Conservation (phyloP, 805 yeast species). For the Hagleromyces aurorensis region DNA sequence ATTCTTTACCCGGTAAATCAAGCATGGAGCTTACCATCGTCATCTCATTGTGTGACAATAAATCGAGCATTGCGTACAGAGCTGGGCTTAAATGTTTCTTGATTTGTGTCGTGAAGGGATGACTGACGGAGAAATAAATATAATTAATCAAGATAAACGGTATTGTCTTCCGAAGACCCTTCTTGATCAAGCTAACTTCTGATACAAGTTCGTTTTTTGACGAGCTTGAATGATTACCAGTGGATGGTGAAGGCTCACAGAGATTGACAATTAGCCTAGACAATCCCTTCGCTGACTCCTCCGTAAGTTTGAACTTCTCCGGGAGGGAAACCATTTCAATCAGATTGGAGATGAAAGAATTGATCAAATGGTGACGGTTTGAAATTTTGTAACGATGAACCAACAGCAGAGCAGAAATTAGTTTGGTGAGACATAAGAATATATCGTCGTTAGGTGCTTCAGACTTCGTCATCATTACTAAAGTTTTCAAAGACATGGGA, state of each 20-base stretch:
- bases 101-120: conserved; percentile 39
- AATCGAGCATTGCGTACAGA: conserved; percentile 57
- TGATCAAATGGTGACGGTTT: conserved; percentile 64
- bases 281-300: conserved; percentile 39
- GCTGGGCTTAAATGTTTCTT: conserved; percentile 47
- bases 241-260: conserved; percentile 55
- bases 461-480: conserved; percentile 1
- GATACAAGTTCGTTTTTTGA: conserved; percentile 41
- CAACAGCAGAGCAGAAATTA: conserved; percentile 53
- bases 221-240: conserved; percentile 18
- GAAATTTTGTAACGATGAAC: conserved; percentile 63
- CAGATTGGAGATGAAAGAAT: conserved; percentile 40
- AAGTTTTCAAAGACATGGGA: conserved; percentile 21
- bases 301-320: conserved; percentile 15
- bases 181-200: conserved; percentile 45
- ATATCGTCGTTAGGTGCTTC: conserved; percentile 19
- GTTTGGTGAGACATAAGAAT: conserved; percentile 37
- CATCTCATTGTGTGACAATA: conserved; percentile 60
- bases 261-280: conserved; percentile 56
- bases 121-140: conserved; percentile 43
- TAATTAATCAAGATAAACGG: conserved; percentile 55
- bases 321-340: conserved; percentile 39
- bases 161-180: conserved; percentile 54
- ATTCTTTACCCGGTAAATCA: conserved; percentile 61
- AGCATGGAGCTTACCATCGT: conserved; percentile 52